Evolutionary conservation across 495 filamentous ascomycete species (phyloP).

Genomic region (Pyrenopolyporus hunteri): DNA sequence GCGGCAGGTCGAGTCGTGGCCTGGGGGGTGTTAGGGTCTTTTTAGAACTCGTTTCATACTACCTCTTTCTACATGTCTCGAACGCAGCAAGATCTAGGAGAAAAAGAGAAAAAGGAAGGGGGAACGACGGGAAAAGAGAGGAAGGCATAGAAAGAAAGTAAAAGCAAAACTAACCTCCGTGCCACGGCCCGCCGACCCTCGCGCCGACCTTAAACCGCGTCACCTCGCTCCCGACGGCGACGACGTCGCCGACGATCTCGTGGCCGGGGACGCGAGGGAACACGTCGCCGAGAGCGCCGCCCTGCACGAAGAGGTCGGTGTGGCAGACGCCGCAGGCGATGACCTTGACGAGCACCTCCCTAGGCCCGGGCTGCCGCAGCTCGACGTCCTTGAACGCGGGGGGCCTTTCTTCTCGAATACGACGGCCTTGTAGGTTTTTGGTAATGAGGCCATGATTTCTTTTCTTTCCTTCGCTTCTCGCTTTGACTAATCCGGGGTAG

Average conservation of each 20-base stretch:
- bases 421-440: slow-evolving; percentile 58
- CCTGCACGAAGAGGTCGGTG: slow-evolving; percentile 49
- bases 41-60: neutral
- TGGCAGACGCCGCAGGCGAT: slow-evolving; percentile 61
- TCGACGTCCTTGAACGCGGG: slow-evolving; percentile 51
- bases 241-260: slow-evolving; percentile 61
- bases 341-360: slow-evolving; percentile 60
- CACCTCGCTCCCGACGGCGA: slow-evolving; percentile 52
- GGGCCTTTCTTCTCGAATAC: slow-evolving; percentile 48
- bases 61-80: too few relatives aligned
- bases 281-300: slow-evolving; percentile 47
- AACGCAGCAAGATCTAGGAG: too few relatives aligned
- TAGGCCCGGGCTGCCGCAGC: slow-evolving; percentile 49
- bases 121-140: neutral
- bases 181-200: slow-evolving; percentile 61
- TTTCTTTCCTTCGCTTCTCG: neutral
- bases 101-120: neutral
- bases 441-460: slow-evolving; percentile 44
- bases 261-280: slow-evolving; percentile 62
- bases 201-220: slow-evolving; percentile 55
- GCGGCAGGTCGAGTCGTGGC: slow-evolving; percentile 54
- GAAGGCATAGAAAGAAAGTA: neutral
- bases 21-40: slow-evolving; percentile 23
- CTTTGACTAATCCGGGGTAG: neutral
- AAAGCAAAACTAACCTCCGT: slow-evolving; percentile 54